A percentile compares a stretch with the other conserved stretches of the same genome.
These are phyloP conservation scores for Pyrenophora seminiperda DNA, from an alignment of 2,329 filamentous ascomycete species.

Conservation along the genomic window DNA sequence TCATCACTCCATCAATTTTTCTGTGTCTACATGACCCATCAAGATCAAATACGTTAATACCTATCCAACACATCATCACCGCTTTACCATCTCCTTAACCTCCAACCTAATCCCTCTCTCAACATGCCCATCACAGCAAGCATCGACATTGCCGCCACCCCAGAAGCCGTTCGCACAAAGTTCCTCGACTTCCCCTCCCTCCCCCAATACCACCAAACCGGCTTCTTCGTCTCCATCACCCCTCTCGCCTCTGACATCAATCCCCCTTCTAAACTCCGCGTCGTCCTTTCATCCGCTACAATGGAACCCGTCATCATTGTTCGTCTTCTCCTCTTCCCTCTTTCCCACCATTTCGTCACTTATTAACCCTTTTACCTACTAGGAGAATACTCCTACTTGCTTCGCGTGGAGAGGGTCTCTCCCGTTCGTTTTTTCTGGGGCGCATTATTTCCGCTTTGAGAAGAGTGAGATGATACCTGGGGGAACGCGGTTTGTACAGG, in stretches of 20 bases:
- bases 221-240: slow-evolving; percentile 23
- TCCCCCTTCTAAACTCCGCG: slow-evolving; percentile 18
- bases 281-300: slow-evolving; percentile 7
- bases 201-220: slow-evolving; percentile 13
- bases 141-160: slow-evolving; percentile 27
- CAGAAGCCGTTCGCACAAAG: slow-evolving; percentile 15
- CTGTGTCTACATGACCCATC: too few species aligned
- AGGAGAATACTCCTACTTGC: slow-evolving; percentile 12
- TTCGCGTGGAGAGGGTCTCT: slow-evolving; percentile 25
- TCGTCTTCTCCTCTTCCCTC: background rate
- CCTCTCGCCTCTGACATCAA: slow-evolving; percentile 15
- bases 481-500: slow-evolving; percentile 26
- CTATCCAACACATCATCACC: too few species aligned
- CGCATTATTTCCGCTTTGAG: slow-evolving; percentile 24
- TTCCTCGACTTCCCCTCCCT: slow-evolving; percentile 23
- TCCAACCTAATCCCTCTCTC: background rate
- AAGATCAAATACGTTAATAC: too few species aligned
- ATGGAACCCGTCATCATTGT: slow-evolving; percentile 16
- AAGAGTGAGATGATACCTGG: slow-evolving; percentile 8
- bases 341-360: background rate
- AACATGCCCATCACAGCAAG: slow-evolving; percentile 17
- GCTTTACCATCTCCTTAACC: background rate
- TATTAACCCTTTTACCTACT: background rate
- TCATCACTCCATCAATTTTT: too few species aligned
- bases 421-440: slow-evolving; percentile 24